Conservation (phyloP, 345 rosid species). For the Citrus cavaleriei region DNA sequence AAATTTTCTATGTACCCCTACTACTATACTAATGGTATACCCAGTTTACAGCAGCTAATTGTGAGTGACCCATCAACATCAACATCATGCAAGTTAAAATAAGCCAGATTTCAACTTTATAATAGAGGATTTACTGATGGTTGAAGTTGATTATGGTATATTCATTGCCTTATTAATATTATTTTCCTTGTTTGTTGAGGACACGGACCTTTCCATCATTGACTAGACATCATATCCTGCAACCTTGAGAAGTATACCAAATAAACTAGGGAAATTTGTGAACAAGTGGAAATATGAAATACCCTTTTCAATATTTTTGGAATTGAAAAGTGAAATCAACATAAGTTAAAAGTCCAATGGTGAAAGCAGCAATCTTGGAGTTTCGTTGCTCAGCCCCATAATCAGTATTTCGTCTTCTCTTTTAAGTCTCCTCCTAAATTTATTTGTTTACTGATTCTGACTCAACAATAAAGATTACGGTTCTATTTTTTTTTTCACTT, state of each 20-base stretch:
- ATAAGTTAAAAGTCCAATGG: neutral
- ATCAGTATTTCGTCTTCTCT: neutral
- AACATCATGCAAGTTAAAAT: too few species aligned
- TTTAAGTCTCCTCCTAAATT: neutral
- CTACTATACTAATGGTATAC: too few species aligned
- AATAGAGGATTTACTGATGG: too few species aligned
- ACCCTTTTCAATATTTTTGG: neutral
- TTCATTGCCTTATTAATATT: too few species aligned
- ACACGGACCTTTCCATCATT: too few species aligned
- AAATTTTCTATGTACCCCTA: too few species aligned
- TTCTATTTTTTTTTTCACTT: neutral
- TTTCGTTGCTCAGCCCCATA: neutral
- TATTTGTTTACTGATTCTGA: neutral
- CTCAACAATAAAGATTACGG: neutral
- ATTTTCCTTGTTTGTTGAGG: too few species aligned
- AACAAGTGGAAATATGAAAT: neutral
- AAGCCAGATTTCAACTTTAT: too few species aligned
- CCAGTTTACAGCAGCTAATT: too few species aligned
- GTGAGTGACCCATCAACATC: too few species aligned
- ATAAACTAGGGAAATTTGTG: neutral
- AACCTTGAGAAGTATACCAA: neutral
- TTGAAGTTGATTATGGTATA: too few species aligned
- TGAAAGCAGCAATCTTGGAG: slow-evolving; percentile 3
- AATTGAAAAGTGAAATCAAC: neutral
- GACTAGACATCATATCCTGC: too few species aligned